Evolutionary conservation across 164 flowering plant species (phyloP).

Genomic region (Sextonia rubra): DNA sequence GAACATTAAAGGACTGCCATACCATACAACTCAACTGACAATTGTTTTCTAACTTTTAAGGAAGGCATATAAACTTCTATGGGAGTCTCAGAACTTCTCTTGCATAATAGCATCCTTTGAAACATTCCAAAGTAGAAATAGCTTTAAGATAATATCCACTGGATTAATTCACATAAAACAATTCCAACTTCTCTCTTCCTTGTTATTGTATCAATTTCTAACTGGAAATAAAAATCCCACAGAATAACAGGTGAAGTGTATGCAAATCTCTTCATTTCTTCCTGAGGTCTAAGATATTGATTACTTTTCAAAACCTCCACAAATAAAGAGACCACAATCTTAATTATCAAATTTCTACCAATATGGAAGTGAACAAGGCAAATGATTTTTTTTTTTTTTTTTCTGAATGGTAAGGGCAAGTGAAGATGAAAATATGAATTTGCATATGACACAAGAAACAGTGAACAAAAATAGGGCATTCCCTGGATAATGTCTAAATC

Average conservation of each 20-base stretch:
- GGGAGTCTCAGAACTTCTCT: not conserved
- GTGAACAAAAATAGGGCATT: not conserved
- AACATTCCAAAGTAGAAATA: not conserved
- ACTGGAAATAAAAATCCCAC: not conserved
- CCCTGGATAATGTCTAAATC: not conserved
- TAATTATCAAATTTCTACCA: no score
- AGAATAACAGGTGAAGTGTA: not conserved
- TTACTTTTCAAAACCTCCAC: no score
- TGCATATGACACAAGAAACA: constrained; percentile 1
- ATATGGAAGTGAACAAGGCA: no score
- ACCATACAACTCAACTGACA: not conserved
- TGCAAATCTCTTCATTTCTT: not conserved
- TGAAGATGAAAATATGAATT: not conserved
- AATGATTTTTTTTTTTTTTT: no score
- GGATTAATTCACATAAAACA: not conserved
- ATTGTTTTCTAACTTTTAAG: no score
- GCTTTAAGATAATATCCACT: not conserved
- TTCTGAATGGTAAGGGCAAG: no score
- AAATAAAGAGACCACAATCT: no score
- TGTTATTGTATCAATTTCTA: no score
- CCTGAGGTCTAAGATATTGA: no score
- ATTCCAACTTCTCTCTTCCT: not conserved
- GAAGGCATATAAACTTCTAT: not conserved
- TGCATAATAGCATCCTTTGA: not conserved
- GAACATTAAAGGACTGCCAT: not conserved